phyloP scores from a whole-genome alignment of 1,284 basidiomycete genomes.

The Thecaphora thlaspeos region DNA sequence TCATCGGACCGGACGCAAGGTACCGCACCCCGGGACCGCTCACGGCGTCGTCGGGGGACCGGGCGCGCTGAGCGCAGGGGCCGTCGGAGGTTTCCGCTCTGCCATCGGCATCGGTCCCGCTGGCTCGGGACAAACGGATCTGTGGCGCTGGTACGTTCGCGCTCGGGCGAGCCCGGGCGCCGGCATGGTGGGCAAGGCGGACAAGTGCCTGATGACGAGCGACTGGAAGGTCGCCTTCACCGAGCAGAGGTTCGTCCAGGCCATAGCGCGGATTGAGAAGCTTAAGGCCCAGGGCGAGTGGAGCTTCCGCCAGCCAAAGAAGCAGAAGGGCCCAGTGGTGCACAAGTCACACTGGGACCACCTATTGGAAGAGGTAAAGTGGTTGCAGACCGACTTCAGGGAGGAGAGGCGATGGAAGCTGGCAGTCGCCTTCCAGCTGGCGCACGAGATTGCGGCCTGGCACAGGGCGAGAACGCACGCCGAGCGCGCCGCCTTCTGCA shows the following conservation, averaged over 20 bases:
- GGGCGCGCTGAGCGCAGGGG: slow-evolving; percentile 1
- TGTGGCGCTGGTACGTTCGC: slow-evolving; percentile 52
- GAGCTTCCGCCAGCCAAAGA: slow-evolving; percentile 94
- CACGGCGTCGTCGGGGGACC: background rate
- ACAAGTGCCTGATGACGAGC: slow-evolving; percentile 53
- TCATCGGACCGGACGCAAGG: slow-evolving; percentile 42
- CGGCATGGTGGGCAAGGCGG: slow-evolving; percentile 55
- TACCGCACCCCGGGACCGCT: slow-evolving; percentile 1
- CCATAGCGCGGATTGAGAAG: slow-evolving; percentile 80
- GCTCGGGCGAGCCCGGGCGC: slow-evolving; percentile 50
- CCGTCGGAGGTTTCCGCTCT: slow-evolving; percentile 1
- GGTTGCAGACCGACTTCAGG: slow-evolving; percentile 92
- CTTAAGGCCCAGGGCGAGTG: slow-evolving; percentile 80
- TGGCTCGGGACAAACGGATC: slow-evolving; percentile 42
- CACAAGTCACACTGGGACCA: slow-evolving; percentile 93
- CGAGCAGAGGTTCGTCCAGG: slow-evolving; percentile 63
- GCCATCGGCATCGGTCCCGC: slow-evolving; percentile 38
- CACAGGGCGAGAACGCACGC: slow-evolving; percentile 70
- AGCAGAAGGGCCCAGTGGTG: slow-evolving; percentile 77
- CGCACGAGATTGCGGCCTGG: slow-evolving; percentile 81
- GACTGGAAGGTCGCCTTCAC: slow-evolving; percentile 57
- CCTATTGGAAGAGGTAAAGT: slow-evolving; percentile 95
- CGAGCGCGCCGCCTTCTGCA: slow-evolving; percentile 69
- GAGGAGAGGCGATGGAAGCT: slow-evolving; percentile 94
- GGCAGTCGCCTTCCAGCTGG: slow-evolving; percentile 79